Base-by-base conservation (phyloP, 352 stramenopile genomes). In the Pythium pyrilobum region DNA sequence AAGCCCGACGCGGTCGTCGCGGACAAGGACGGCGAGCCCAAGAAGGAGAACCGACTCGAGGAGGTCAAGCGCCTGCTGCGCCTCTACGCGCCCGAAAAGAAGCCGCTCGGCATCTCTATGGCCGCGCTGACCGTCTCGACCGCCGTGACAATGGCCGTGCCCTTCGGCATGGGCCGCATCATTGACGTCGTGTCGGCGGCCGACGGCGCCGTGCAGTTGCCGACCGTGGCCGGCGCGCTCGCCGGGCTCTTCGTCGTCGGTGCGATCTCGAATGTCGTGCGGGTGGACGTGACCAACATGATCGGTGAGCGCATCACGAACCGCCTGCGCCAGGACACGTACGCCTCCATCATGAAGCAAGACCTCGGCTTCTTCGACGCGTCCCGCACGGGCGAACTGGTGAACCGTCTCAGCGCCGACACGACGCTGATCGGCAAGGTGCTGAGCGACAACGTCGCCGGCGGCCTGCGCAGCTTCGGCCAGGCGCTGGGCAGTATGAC, bases 341-440 rank as follows among this genome's bases (percentile, higher is more conserved):
- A 92, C 63, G 75, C 66, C 36, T 89, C 81, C 11, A 87, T 94
- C 43, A 39, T 94, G 45, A 64, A 59, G 24, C 92, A 98, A 57
- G 93, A 98, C 42, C 55, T 95, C 28, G 74, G 71, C 11, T 98
- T 97, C 69, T 97, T 98, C 40, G 93, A 98, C 67, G 27, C 55
- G 16, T 89, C 74, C 6, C 80, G 87, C 49, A 96, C 88, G 3
- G 93, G 93, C 10, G 92, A 98, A 52, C 75, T 98, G 27, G 61
- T 97, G 5, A 97, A 96, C 42, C 72, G 92, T 0, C 62, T 98
- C 10, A 92, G 90, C 29, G 82, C 87, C 31, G 92, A 98, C 66
- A 93, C 89, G 51, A 89, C 85, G 48, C 66, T 97, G 25, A 82
- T 98, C 40, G 89, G 96, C 34, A 95, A 93, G 51, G 85, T 95